Evolutionary conservation across 148 eudicot genomes (phyloP), one percentile per base, ranked within the genome.

Genomic region (Rhododendron griersonianum): DNA sequence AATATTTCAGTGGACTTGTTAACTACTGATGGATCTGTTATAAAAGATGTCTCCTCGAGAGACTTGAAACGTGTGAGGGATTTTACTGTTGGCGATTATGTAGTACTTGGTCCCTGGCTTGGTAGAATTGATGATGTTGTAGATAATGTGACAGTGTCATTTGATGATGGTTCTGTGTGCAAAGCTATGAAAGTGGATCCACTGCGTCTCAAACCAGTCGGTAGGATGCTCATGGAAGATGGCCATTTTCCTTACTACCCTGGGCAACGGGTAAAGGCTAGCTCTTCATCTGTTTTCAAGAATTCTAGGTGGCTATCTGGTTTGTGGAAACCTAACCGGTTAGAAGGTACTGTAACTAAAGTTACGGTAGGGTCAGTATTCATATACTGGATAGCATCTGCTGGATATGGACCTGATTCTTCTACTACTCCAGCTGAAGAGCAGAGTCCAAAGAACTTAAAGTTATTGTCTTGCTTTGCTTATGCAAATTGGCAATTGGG

Each of bases 401-500:
- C 99, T 85, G 98, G 98, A 19, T 94, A 93, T 91, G 99, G 98
- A 41, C 94, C 96, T 23, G 95, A 95, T 65, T 95, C 98, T 81
- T 93, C 98, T 59, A 92, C 87, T 71, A 87, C 98, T 50, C 99
- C 99, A 0, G 87, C 96, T 80, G 99, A 98, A 88, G 98, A 98
- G 92, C 98, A 98, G 89, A 93, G 84, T 88, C 96, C 98, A 6
- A 95, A 94, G 84, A 91, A 94, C 89, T 88, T 98, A 82, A 98
- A 92, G 85, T 76, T 94, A 84, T 65, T 98, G 87, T 93, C 98
- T 86, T 98, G 98, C 86, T 95, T 98, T 87, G 84, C 92, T 48
- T 95, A 98, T 91, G 95, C 98, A 84, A 93, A 88, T 86, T 98
- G 99, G 99, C 98, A 98, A 89, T 87, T 98, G 82, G 98, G 98